Evolutionary conservation across 2,329 filamentous ascomycete species (phyloP), one percentile per base, ranked within the genome.

Genomic region (Anthostomella pinea): DNA sequence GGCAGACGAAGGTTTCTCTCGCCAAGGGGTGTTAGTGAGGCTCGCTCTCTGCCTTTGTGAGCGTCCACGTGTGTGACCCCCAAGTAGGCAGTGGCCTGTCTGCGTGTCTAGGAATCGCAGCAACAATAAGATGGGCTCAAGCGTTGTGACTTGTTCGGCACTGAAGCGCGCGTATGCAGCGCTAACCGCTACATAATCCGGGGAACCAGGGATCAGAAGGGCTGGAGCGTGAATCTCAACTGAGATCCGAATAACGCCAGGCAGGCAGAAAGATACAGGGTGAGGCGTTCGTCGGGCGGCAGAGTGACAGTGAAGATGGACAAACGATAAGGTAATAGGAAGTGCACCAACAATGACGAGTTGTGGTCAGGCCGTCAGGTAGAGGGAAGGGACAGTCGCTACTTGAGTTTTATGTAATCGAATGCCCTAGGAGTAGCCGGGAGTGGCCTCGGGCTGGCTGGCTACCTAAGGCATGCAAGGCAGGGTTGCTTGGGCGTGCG

Each of bases 401-500:
- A 58, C 56, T 60, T 63, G 63, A n/a, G 62, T 67, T 69, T 69
- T 70, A 70, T 68, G 67, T 70, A 70, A 70, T 68, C 65, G 56
- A 63, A 68, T n/a, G n/a, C n/a, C n/a, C n/a, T n/a, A n/a, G n/a
- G n/a, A n/a, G n/a, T n/a, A n/a, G n/a, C n/a, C n/a, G n/a, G n/a
- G n/a, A n/a, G n/a, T n/a, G n/a, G n/a, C n/a, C n/a, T n/a, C n/a
- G n/a, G n/a, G n/a, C n/a, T n/a, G n/a, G n/a, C n/a, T n/a, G n/a
- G n/a, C n/a, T n/a, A n/a, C n/a, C n/a, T n/a, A n/a, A n/a, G n/a
- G n/a, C n/a, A n/a, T n/a, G n/a, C n/a, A n/a, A n/a, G n/a, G n/a
- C n/a, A n/a, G n/a, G n/a, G n/a, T n/a, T n/a, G n/a, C n/a, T n/a
- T n/a, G n/a, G n/a, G n/a, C n/a, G n/a, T n/a, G n/a, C n/a, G n/a